Evolutionary conservation across 1,284 basidiomycete species (phyloP), one percentile per base, ranked within the genome.

Genomic region (Clitocybe nebularis): DNA sequence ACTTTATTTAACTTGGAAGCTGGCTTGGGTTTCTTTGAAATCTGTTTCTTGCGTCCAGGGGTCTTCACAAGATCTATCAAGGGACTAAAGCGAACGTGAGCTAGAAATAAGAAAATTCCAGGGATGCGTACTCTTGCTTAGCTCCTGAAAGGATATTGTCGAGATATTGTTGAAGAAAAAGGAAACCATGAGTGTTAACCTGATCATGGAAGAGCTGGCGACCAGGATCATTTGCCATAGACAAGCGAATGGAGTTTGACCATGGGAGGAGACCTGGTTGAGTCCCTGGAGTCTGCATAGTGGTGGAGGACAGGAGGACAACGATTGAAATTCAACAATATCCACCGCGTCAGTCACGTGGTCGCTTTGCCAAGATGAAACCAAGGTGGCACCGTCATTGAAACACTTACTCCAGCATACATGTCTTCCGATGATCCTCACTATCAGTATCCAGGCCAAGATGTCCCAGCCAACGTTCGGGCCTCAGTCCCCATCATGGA

Each of bases 31-130:
- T 72, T 76, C 54, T 71, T 75, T 4, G 67, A 64, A 9, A 70
- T 61, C 39, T 69, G 70, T 62, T 74, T 83, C 62, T 77, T 86
- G 25, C 85, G 75, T 24, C 81, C 80, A 19, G 87, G 87, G 1
- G 88, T 90, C 64, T 90, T 90, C 5, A 89, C 76, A n/a, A 90
- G 72, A 42, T 89, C 85, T 41, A 87, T 81, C 9, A 89, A 72
- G 9, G 77, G 73, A 42, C 86, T 89, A 50, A 4, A 6, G 43
- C 1, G 19, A 23, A 3, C 5, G 5, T 45, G 36, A 49, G 39
- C n/a, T n/a, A n/a, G n/a, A n/a, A n/a, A n/a, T n/a, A n/a, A n/a
- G n/a, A n/a, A n/a, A n/a, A n/a, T n/a, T n/a, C n/a, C n/a, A n/a
- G n/a, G n/a, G n/a, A 45, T 16, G 45, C 74, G 36, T 51, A 86